Evolutionary conservation across 345 rosid species (phyloP).

Genomic region (Noccaea bulbosa): DNA sequence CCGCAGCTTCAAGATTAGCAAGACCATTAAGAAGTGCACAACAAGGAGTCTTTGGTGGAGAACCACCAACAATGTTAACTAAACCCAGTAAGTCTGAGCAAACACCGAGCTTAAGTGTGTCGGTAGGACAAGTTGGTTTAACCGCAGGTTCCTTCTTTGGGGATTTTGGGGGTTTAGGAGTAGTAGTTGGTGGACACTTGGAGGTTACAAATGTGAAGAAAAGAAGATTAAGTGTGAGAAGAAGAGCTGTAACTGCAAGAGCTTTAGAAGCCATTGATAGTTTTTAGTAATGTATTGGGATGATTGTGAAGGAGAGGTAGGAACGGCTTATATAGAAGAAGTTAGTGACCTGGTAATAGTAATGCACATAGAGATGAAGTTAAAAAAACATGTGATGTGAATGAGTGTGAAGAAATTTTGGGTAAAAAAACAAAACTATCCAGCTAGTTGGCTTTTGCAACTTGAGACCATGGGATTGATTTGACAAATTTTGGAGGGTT

Average conservation of each 20-base stretch:
- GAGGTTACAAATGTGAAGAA: conserved; percentile 67
- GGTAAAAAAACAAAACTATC: conserved; percentile 38
- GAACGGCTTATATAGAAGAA: conserved; percentile 36
- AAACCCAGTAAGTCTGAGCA: conserved; percentile 59
- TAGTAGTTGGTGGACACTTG: conserved; percentile 50
- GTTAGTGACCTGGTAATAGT: neutral
- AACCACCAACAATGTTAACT: conserved; percentile 53
- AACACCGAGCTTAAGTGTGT: conserved; percentile 68
- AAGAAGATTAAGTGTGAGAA: conserved; percentile 62
- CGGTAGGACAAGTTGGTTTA: conserved; percentile 61
- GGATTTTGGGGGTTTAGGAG: conserved; percentile 38
- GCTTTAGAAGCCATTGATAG: conserved; percentile 51
- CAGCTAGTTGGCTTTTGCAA: conserved; percentile 38
- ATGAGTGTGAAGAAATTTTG: conserved; percentile 33
- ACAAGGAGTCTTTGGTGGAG: conserved; percentile 65
- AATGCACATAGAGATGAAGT: neutral
- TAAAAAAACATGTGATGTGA: conserved; percentile 29
- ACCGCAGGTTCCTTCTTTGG: conserved; percentile 40
- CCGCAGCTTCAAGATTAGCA: conserved; percentile 75
- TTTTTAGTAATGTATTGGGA: conserved; percentile 14
- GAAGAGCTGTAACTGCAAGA: conserved; percentile 50
- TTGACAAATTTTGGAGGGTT: conserved; percentile 14
- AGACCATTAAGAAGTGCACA: conserved; percentile 58
- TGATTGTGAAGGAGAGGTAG: conserved; percentile 28
- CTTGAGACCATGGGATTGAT: conserved; percentile 38